Evolutionary conservation across 257 asterid species (phyloP), one percentile per base, ranked within the genome.

Genomic region (Echites panduratus): DNA sequence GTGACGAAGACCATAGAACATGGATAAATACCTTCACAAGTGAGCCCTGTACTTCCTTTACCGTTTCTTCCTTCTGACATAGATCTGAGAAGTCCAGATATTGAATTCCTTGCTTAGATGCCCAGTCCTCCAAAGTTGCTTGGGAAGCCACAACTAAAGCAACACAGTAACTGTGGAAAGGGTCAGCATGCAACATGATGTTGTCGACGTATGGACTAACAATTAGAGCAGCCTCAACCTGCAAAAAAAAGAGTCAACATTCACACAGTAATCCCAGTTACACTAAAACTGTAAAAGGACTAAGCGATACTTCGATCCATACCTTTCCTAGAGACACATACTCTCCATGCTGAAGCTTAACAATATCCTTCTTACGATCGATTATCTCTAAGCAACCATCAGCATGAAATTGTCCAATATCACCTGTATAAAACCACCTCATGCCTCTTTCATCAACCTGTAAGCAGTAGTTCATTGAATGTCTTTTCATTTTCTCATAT

Each of bases 271-370:
- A 45, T 5, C 20, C 17, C 22, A 43, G n/a, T 58, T 29, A 45
- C 52, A 50, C 10, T 20, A 22, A 16, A 17, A 22, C 20, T n/a
- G 0, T 27, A 2, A 27, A 16, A 53, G 56, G 32, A 4, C 43
- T 24, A 38, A 12, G 10, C 1, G 3, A 58, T 44, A 32, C 19
- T 56, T 38, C 27, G 32, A 22, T 43, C 20, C 66, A 24, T 79
- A 88, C 99, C 99, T 92, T 95, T 56, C 99, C 98, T 32, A 95
- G 84, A 45, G 99, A 95, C 40, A 95, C 99, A 70, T 95, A 95
- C 81, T 95, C 99, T 66, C 98, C 99, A 40, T 95, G 99, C 84
- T 91, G 98, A 79, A 95, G 97, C 76, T 95, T 95, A 24, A 92
- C 97, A 13, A 92, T 95, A 78, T 92, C 99, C 84, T 95, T 95